Evolutionary conservation across 129 eudicot species (phyloP), one percentile per base, ranked within the genome.

Genomic region (Lactuca saligna): DNA sequence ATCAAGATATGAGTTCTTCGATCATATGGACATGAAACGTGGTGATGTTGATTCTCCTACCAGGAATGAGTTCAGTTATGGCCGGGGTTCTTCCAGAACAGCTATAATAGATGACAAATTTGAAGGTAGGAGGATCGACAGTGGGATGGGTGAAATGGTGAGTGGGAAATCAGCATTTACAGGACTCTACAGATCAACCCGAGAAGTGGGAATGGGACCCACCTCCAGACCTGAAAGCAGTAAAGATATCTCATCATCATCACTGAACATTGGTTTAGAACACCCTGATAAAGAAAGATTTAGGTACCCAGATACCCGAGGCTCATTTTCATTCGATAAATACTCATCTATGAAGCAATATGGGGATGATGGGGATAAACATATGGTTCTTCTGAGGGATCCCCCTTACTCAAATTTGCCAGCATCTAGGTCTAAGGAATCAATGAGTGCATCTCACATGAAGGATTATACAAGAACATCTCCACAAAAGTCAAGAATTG

Each of bases 401-500:
- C 34, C 53, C 13, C 14, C 64, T 38, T 77, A 73, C 56, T 61
- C 72, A 31, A 25, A 42, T 53, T 11, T 64, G 53, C 41, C 69
- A 31, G 60, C 72, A n/a, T 56, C 71, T 32, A 76, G 75, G 71
- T 77, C 81, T 61, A 77, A 68, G 57, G 85, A 80, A 39, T 51
- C 71, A 44, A 57, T 41, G 13, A 80, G 69, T 55, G 69, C 74
- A 17, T 66, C 83, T 55, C 82, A 72, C 44, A 46, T 76, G 41
- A 77, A 77, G 48, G 85, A 80, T 63, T 69, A 73, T 77, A 65
- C 72, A 68, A 65, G 83, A 71, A 64, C 76, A 51, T 78, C 85
- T 46, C 71, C 76, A 7, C 49, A 79, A 80, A 77, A 76, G 34
- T 65, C 73, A 4, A 80, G 79, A 39, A 63, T 29, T 56, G 73